These are phyloP conservation scores for Aristolochia fimbriata DNA, from an alignment of 164 flowering plant species.

Conservation along the genomic window DNA sequence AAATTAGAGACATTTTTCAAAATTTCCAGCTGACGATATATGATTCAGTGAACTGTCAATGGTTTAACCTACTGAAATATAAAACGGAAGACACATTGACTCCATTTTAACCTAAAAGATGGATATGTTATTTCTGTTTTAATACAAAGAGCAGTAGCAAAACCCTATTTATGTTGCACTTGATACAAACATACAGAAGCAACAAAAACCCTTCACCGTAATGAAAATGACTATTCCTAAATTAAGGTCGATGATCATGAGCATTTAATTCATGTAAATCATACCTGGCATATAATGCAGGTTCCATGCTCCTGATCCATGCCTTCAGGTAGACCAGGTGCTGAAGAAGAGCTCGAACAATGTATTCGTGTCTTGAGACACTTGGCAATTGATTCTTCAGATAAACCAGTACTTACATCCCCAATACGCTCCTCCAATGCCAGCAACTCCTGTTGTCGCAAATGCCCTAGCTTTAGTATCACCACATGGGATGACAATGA, in stretches of 20 bases:
- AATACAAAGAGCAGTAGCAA: no score
- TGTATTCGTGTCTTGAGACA: conserved; percentile 43
- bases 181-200: no score
- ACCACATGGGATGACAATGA: background rate
- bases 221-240: no score
- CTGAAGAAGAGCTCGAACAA: conserved; percentile 15
- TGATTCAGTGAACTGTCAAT: no score
- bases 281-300: conserved; percentile 87
- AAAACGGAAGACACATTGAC: no score
- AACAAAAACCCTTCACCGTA: no score
- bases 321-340: conserved; percentile 25
- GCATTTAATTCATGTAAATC: no score
- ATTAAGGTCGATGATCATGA: no score
- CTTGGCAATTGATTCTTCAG: conserved; percentile 42
- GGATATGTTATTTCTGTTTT: no score
- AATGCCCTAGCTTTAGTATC: background rate
- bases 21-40: background rate
- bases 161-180: no score
- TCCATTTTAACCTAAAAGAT: no score
- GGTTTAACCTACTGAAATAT: no score
- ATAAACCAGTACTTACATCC: conserved; percentile 57
- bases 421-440: conserved; percentile 81
- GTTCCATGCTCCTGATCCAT: conserved; percentile 31
- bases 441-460: conserved; percentile 60
- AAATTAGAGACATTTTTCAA: background rate